phyloP scores from a whole-genome alignment of 2,329 filamentous ascomycete species.

The Fusarium pseudocircinatum region DNA sequence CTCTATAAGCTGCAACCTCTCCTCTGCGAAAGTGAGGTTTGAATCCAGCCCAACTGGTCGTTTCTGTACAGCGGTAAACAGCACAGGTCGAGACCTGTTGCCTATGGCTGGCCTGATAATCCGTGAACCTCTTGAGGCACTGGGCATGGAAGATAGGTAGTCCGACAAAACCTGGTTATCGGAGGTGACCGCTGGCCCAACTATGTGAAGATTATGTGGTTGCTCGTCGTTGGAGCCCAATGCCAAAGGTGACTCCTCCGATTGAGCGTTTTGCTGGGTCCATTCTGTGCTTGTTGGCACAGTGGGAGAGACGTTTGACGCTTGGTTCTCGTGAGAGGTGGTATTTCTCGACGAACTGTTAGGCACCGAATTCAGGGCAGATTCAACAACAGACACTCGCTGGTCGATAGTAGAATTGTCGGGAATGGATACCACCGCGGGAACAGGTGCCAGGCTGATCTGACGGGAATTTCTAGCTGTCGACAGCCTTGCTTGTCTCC shows the following conservation, averaged over 20 bases:
- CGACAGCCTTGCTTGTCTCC: conserved; percentile 12
- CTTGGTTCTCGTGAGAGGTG: not conserved
- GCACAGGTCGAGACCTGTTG: conserved; percentile 50
- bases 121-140: conserved; percentile 42
- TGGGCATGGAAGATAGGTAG: conserved; percentile 56
- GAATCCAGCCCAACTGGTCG: conserved; percentile 55
- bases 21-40: conserved; percentile 51
- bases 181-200: conserved; percentile 67
- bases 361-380: not conserved
- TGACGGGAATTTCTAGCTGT: not conserved
- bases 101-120: conserved; percentile 46
- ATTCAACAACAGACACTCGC: not conserved
- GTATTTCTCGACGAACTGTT: not conserved
- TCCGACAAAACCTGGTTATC: conserved; percentile 70
- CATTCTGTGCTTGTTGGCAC: not conserved
- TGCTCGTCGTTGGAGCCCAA: conserved; percentile 49
- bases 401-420: not conserved
- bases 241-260: conserved; percentile 43
- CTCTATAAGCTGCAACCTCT: conserved; percentile 65
- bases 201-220: conserved; percentile 61
- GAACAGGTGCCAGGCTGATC: not conserved
- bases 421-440: not conserved
- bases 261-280: not conserved
- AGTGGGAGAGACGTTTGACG: not conserved
- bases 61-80: conserved; percentile 59